Conservation (phyloP, 176 grass and related monocot species). For the Aechmea fasciata region DNA sequence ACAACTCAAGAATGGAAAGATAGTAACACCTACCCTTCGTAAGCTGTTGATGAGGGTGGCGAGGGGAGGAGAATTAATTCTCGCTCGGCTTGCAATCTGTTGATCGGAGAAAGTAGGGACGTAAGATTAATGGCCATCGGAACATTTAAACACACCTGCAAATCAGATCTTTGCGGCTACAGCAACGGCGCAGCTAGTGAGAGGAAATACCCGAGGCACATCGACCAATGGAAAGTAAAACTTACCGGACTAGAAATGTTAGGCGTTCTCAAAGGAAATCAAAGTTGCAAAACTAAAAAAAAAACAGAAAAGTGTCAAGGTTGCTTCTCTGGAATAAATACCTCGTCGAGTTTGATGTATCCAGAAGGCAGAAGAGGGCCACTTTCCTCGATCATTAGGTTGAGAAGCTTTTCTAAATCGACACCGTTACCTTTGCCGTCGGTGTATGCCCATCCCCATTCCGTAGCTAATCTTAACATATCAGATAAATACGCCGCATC, state of each 20-base stretch:
- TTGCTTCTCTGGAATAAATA: slow-evolving; percentile 6
- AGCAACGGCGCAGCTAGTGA: too few relatives aligned
- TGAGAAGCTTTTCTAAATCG: slow-evolving; percentile 70
- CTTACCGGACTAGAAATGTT: too few relatives aligned
- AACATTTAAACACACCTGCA: not conserved
- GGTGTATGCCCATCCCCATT: slow-evolving; percentile 72
- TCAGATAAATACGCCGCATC: slow-evolving; percentile 46
- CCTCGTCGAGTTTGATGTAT: slow-evolving; percentile 93
- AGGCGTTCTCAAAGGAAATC: not conserved
- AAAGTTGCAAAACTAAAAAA: too few relatives aligned
- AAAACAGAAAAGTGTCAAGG: not conserved
- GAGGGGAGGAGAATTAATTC: slow-evolving; percentile 59
- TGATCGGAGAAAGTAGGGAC: not conserved
- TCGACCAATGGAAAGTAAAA: too few relatives aligned
- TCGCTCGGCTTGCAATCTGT: slow-evolving; percentile 78
- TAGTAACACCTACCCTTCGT: slow-evolving; percentile 31
- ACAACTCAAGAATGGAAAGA: too few relatives aligned
- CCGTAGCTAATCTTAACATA: slow-evolving; percentile 65
- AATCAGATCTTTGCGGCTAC: too few relatives aligned
- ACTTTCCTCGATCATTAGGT: slow-evolving; percentile 73
- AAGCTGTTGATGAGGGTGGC: slow-evolving; percentile 52
- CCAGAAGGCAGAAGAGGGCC: slow-evolving; percentile 64
- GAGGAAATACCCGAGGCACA: too few relatives aligned
- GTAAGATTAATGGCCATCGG: not conserved
- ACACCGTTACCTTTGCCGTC: slow-evolving; percentile 42